Conservation (phyloP, 1,284 basidiomycete species). For the Sanghuangporus weigelae region DNA sequence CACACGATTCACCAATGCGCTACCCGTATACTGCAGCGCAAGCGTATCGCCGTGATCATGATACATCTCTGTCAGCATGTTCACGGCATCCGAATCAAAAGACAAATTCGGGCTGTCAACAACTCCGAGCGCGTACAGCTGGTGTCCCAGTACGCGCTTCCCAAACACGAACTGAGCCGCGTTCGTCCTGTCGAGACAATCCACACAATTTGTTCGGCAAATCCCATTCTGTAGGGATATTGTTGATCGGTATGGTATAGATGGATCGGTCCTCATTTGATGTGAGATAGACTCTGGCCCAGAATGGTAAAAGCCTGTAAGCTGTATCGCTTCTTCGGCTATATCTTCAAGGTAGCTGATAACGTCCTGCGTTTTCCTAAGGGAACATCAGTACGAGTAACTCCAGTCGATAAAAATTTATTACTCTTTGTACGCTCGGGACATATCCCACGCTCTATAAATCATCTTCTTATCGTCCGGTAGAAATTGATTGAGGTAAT, state of each 20-base stretch:
- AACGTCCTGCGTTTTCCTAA: slow-evolving; percentile 90
- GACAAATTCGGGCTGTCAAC: slow-evolving; percentile 80
- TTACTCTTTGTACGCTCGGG: slow-evolving; percentile 82
- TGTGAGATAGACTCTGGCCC: slow-evolving; percentile 76
- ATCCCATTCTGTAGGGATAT: slow-evolving; percentile 90
- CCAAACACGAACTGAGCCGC: slow-evolving; percentile 98
- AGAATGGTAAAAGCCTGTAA: slow-evolving; percentile 93
- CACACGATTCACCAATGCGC: slow-evolving; percentile 93
- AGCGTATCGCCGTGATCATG: slow-evolving; percentile 97
- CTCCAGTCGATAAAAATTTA: slow-evolving; percentile 19
- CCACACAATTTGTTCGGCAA: slow-evolving; percentile 89
- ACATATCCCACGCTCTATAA: slow-evolving; percentile 97
- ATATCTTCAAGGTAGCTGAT: slow-evolving; percentile 95
- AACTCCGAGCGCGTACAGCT: slow-evolving; percentile 91
- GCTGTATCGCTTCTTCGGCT: slow-evolving; percentile 89
- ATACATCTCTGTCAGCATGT: slow-evolving; percentile 99
- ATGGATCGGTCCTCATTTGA: slow-evolving; percentile 43
- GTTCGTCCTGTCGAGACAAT: slow-evolving; percentile 97
- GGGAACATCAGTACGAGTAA: background rate
- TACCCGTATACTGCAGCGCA: slow-evolving; percentile 95
- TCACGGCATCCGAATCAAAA: slow-evolving; percentile 94
- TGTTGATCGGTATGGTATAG: slow-evolving; percentile 53
- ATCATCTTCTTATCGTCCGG: slow-evolving; percentile 83
- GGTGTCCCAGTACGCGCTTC: slow-evolving; percentile 92
- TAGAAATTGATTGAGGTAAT: slow-evolving; percentile 94